Base-by-base conservation (phyloP, 2,329 filamentous ascomycete genomes). In the Hypoxylon sp. region DNA sequence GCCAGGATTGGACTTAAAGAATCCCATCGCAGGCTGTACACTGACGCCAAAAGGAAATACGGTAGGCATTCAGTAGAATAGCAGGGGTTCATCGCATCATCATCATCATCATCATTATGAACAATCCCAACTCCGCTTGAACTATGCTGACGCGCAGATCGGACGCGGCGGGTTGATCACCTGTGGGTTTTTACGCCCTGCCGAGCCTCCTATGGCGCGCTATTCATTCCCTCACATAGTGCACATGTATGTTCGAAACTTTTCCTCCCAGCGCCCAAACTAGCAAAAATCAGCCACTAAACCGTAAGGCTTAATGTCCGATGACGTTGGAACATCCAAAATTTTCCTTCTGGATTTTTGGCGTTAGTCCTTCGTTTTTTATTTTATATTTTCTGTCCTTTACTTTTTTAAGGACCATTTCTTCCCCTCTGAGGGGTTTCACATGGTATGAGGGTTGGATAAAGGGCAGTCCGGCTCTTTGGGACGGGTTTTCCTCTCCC, bases 101-200 rank as follows among this genome's bases (percentile, higher is more conserved):
- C 48, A 63, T 60, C 53, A 60, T 52, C 60, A 57, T 53, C 48
- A 57, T 53, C 48, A 23, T 38, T 45, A 32, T 23, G 30, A 53
- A 55, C 49, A 53, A 63, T 67, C 57, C 60, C 63, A 64, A 56
- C 56, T 60, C 34, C 23, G 51, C 58, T 62, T 48, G 65, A 67
- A 50, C 59, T 45, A 36, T 57, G 60, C 68, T 66, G 56, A 66
- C 60, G 62, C 65, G 60, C 68, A 68, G 65, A 70, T 70, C 68
- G 68, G 60, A 68, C 65, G 68, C 65, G 48, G 63, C 65, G 68
- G 65, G 68, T 49, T 60, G 68, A 68, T 68, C 59, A 61, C 45
- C 56, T 60, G 65, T 70, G 61, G 65, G 57, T 36, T 52, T 43
- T 52, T 66, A 30, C 60, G 63, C 63, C 66, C 46, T 66, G 56